These are phyloP conservation scores for Dryadomyces quercus-mongolicae DNA, from an alignment of 2,329 filamentous ascomycete genomes.

Conservation along the genomic window DNA sequence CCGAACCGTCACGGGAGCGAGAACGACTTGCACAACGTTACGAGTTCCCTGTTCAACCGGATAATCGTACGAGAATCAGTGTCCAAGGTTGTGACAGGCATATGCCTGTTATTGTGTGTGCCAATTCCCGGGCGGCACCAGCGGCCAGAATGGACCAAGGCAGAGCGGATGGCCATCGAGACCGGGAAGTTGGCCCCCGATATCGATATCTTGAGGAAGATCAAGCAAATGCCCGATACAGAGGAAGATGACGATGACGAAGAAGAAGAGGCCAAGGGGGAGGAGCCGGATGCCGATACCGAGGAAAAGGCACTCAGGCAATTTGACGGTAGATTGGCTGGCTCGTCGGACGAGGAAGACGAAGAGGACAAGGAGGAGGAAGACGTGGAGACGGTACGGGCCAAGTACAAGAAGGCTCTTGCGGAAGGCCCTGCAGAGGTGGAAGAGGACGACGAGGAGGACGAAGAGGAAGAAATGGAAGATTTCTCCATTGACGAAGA, in stretches of 20 bases:
- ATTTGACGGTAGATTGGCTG: neutral
- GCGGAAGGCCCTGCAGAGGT: neutral
- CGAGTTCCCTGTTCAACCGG: conserved; percentile 42
- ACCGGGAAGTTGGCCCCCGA: conserved; percentile 6
- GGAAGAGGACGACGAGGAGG: neutral
- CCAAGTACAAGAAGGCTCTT: conserved; percentile 3
- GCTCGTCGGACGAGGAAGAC: neutral
- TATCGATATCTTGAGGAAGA: neutral
- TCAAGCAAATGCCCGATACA: neutral
- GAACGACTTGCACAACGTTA: conserved; percentile 48
- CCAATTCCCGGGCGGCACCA: conserved; percentile 29
- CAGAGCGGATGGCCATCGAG: conserved; percentile 19
- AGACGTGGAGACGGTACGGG: conserved; percentile 5
- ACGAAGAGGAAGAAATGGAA: conserved; percentile 10
- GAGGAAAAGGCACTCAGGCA: neutral
- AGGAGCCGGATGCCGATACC: conserved; percentile 11
- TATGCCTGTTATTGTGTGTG: conserved; percentile 37
- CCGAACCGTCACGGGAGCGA: conserved; percentile 30
- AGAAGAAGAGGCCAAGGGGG: conserved; percentile 15
- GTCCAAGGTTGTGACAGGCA: conserved; percentile 33
- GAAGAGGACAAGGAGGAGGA: conserved; percentile 22
- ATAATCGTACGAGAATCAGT: conserved; percentile 36
- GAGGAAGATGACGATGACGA: conserved; percentile 23
- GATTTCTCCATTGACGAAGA: conserved; percentile 6
- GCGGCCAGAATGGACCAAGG: conserved; percentile 16